phyloP scores from a whole-genome alignment of 345 rosid genomes.

The Melaleuca alternifolia region DNA sequence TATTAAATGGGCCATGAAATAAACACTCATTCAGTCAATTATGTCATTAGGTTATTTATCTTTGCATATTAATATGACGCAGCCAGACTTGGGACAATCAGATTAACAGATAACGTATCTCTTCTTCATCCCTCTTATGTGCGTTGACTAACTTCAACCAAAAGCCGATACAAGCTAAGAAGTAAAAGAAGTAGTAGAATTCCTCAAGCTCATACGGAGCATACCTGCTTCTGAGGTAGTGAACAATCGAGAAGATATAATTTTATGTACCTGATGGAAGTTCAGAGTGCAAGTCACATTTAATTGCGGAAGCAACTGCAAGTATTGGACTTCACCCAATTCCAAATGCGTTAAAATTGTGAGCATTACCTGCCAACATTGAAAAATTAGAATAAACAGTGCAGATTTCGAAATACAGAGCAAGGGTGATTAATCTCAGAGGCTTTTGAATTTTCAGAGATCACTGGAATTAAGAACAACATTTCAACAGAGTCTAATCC shows the following conservation, averaged over 20 bases:
- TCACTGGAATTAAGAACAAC: not conserved
- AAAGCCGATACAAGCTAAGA: not conserved
- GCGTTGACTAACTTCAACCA: not conserved
- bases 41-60: not conserved
- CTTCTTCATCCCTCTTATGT: not conserved
- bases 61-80: not conserved
- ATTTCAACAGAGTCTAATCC: not conserved
- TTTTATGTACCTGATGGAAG: slow-evolving; percentile 71
- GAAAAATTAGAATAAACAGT: not conserved
- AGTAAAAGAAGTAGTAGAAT: not conserved
- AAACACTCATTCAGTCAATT: not conserved
- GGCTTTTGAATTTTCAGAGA: not conserved
- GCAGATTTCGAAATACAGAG: not conserved
- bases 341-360: slow-evolving; percentile 86
- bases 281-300: slow-evolving; percentile 68
- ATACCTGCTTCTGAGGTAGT: not conserved
- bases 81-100: not conserved
- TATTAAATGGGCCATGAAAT: not conserved
- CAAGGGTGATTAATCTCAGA: not conserved
- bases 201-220: not conserved
- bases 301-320: slow-evolving; percentile 63
- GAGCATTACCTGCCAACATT: slow-evolving; percentile 62
- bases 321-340: slow-evolving; percentile 72
- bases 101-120: not conserved
- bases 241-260: not conserved